Conservation (phyloP, 768 basidiomycete genomes). For the Obba rivulosa region DNA sequence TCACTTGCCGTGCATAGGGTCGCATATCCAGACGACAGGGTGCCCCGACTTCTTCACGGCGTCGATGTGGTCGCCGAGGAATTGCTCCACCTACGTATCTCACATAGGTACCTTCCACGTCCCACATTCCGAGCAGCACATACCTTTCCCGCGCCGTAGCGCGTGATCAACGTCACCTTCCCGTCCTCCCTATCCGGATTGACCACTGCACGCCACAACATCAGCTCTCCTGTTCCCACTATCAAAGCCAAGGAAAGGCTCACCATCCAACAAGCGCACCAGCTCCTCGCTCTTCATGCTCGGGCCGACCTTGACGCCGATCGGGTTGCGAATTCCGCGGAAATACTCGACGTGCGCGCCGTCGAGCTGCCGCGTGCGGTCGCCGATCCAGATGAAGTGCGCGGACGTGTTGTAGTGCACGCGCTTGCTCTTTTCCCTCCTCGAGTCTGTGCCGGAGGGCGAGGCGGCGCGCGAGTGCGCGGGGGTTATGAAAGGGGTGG, state of each 20-base stretch:
- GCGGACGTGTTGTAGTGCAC: slow-evolving; percentile 87
- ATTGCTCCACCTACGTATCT: slow-evolving; percentile 55
- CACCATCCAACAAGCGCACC: slow-evolving; percentile 68
- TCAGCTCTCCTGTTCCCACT: neutral
- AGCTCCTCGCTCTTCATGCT: slow-evolving; percentile 78
- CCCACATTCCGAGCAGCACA: neutral
- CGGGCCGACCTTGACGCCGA: slow-evolving; percentile 95
- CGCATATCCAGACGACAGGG: slow-evolving; percentile 91
- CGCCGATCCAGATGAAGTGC: slow-evolving; percentile 97
- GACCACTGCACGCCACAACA: slow-evolving; percentile 50
- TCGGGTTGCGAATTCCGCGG: slow-evolving; percentile 86
- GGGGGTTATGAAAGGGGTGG: slow-evolving; percentile 6
- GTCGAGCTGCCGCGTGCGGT: slow-evolving; percentile 85
- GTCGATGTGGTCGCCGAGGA: slow-evolving; percentile 75
- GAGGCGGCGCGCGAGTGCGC: neutral
- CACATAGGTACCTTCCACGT: too few species aligned
- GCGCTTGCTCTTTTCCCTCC: neutral
- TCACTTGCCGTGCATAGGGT: slow-evolving; percentile 99
- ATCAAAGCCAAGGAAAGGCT: slow-evolving; percentile 19
- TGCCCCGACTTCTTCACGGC: slow-evolving; percentile 78
- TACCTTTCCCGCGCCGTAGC: slow-evolving; percentile 89
- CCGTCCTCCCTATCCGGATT: slow-evolving; percentile 83
- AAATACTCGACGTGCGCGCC: slow-evolving; percentile 97
- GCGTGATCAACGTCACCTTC: slow-evolving; percentile 83
- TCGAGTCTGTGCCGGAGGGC: neutral